A percentile compares a stretch with the other conserved stretches of the same genome.
Conservation (phyloP, 192 early-diverging fungal genomes). For the Coemansia sp. region DNA sequence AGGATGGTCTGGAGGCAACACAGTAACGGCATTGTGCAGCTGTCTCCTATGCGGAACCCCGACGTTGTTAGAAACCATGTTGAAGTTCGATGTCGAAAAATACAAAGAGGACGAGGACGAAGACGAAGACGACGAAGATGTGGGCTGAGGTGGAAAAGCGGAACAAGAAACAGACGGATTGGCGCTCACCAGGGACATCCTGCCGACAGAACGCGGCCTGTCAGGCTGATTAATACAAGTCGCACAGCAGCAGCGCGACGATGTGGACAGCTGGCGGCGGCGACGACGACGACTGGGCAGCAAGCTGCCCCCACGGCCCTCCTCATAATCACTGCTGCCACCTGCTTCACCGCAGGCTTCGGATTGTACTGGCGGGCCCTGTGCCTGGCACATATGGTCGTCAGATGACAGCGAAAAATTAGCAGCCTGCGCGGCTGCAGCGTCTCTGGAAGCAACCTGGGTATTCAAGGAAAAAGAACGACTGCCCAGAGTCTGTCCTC, state of each 20-base stretch:
- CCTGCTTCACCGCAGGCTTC: too few relatives aligned
- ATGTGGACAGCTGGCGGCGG: too few relatives aligned
- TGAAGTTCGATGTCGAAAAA: neutral
- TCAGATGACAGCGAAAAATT: constrained; percentile 7
- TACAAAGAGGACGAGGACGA: neutral
- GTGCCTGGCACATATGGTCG: constrained; percentile 9
- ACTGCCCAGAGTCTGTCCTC: neutral
- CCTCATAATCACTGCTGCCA: too few relatives aligned
- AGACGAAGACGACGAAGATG: neutral
- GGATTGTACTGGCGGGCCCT: neutral
- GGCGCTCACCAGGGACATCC: neutral
- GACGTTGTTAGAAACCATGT: neutral
- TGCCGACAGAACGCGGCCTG: neutral
- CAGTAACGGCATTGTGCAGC: neutral
- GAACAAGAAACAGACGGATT: neutral
- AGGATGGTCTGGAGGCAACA: neutral
- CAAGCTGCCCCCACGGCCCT: too few relatives aligned
- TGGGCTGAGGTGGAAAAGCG: neutral
- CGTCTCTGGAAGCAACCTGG: neutral
- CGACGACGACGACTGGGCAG: too few relatives aligned
- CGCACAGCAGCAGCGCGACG: neutral
- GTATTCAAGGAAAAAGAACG: constrained; percentile 8
- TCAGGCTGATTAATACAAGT: neutral
- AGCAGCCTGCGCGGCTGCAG: constrained; percentile 6
- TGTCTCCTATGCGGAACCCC: neutral